Base-by-base conservation (phyloP, 345 rosid species). In the Kandelia obovata region DNA sequence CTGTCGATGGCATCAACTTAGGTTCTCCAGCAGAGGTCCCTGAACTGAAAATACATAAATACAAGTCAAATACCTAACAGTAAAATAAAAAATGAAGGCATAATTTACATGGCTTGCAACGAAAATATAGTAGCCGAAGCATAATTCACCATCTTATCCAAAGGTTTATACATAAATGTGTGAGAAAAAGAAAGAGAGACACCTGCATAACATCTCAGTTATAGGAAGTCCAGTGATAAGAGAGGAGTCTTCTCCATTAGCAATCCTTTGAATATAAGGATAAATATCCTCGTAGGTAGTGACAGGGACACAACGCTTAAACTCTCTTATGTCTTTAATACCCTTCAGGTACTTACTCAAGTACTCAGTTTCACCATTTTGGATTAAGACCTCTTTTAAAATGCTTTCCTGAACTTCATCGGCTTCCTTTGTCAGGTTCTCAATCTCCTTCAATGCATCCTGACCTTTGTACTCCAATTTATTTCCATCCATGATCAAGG, bases 21-120 rank as follows among this genome's bases (percentile, higher is more conserved):
- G 89, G 89, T 75, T 88, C 87, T 62, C 92, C 88, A 19, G 79
- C 89, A 59, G 92, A 85, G 49, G 89, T 88, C 76, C 92, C 92
- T 10, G 92, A 88, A 75, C 92, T 85, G 83, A 59, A 74, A 74
- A 71, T 66, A 46, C 65, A 74, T 46, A 62, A 53, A 58, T n/a
- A 53, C 59, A 21, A 39, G 23, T 64, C 32, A 70, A 7, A 51
- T 37, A 13, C 27, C 7, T 23, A 16, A 39, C 1, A 32, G 31
- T 25, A 19, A 62, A 70, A 32, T 17, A 2, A 20, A 20, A 27
- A 7, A 35, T 17, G 23, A 56, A 43, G 31, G 15, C 30, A 6
- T 10, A 46, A 27, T 28, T 57, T 43, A 43, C 49, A 13, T 13
- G 49, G 17, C 15, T 43, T 43, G 49, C 17, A 43, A 43, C 4